Conservation (phyloP, 2,329 filamentous ascomycete species). For the Ophiocordyceps camponoti-leonardi region DNA sequence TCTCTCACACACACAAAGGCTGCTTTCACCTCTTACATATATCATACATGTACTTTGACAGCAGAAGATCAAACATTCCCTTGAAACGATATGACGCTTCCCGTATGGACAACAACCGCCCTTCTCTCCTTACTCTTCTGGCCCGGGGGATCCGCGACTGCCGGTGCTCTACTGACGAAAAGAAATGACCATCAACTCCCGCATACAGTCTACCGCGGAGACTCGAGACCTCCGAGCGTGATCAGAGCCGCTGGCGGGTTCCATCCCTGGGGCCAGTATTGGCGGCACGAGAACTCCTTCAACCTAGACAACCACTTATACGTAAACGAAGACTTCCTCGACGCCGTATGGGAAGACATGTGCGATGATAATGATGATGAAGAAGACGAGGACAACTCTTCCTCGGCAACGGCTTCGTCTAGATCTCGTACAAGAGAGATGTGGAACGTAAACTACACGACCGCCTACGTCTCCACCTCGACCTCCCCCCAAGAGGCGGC, state of each 20-base stretch:
- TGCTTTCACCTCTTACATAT: too few relatives aligned
- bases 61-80: too few relatives aligned
- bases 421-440: background rate
- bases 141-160: too few relatives aligned
- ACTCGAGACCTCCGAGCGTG: background rate
- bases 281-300: background rate
- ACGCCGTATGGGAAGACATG: background rate
- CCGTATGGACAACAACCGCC: too few relatives aligned
- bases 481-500: background rate
- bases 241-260: background rate
- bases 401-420: too few relatives aligned
- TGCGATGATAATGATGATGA: background rate
- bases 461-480: background rate
- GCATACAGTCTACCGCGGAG: background rate
- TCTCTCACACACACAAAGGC: too few relatives aligned
- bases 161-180: background rate
- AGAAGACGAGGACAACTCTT: too few relatives aligned
- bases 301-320: background rate
- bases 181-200: background rate
- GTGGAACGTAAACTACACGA: background rate
- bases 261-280: background rate
- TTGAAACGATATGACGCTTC: too few relatives aligned
- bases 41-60: too few relatives aligned
- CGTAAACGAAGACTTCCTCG: background rate
- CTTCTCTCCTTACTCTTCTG: background rate